A percentile compares a stretch with the other conserved stretches of the same genome.
Conservation (phyloP, 108 stramenopile genomes). For the Nitzschia sp. region DNA sequence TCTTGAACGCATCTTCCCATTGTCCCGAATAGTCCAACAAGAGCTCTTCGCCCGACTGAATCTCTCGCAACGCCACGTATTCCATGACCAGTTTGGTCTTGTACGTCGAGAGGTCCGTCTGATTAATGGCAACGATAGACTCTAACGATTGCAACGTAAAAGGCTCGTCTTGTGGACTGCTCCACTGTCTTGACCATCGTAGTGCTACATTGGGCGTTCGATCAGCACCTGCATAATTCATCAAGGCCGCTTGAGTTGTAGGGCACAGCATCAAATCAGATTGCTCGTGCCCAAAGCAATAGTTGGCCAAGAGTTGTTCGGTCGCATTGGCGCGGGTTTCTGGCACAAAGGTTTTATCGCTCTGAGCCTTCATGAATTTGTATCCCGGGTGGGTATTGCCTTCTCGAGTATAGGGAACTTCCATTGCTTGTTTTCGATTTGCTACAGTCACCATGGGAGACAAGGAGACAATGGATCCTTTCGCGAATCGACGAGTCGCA, state of each 20-base stretch:
- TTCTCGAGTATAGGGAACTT: constrained; percentile 10
- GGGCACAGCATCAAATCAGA: constrained; percentile 60
- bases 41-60: constrained; percentile 32
- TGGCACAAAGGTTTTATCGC: constrained; percentile 22
- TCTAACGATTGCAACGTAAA: background rate
- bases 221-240: constrained; percentile 47
- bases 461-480: constrained; percentile 31
- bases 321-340: constrained; percentile 16
- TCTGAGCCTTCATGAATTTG: constrained; percentile 2
- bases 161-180: constrained; percentile 1
- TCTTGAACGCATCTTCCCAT: constrained; percentile 34
- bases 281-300: constrained; percentile 72
- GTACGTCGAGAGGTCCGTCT: background rate
- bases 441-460: constrained; percentile 35
- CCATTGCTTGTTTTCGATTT: constrained; percentile 32
- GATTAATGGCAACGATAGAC: background rate
- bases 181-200: constrained; percentile 9
- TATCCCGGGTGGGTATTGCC: background rate
- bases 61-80: constrained; percentile 34
- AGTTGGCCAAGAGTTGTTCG: constrained; percentile 66
- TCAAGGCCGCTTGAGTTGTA: constrained; percentile 56
- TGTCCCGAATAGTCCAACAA: constrained; percentile 37
- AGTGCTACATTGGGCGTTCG: constrained; percentile 36
- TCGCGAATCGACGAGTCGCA: constrained; percentile 37
- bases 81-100: constrained; percentile 25